Base-by-base conservation (phyloP, 2,329 filamentous ascomycete species). In the Paraphoma chrysanthemicola region DNA sequence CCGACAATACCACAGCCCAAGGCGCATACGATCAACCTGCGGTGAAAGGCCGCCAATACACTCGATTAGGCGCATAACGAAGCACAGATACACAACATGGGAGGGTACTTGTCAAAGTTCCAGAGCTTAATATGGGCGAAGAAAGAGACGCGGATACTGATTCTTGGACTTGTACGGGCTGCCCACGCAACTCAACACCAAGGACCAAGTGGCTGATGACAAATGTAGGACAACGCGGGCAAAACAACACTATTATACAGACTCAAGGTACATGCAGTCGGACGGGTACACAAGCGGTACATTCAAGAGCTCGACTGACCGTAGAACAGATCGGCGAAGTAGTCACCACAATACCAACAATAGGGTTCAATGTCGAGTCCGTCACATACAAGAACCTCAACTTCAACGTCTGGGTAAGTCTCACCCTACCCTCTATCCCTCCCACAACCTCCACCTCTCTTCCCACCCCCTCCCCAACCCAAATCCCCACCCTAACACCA, bases 311-410 rank as follows among this genome's bases (percentile, higher is more conserved):
- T n/a, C n/a, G n/a, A n/a, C n/a, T n/a, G n/a, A n/a, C n/a, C n/a
- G n/a, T n/a, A n/a, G n/a, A n/a, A n/a, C n/a, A 97, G 92, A 96
- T 99, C 74, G 95, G 95, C 75, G 95, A 99, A 78, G 95, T 99
- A 44, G 95, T 99, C 66, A 98, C 95, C 60, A 99, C 95, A 71
- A 98, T 98, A 84, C 95, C 95, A 17, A 99, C 95, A 52, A 98
- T 99, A 78, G 95, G 95, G 59, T 99, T 99, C 85, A 99, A 99
- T 78, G 95, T 99, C 70, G 95, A 99, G 81, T 97, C 93, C 18
- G 95, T 99, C 63, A 95, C 93, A 69, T 99, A 99, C 84, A 94
- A 94, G 79, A 98, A 97, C 77, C 86, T 99, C 60, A 97, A 97
- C 79, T 96, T 99, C 78, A 98, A 98, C 75, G 95, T 99, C 72